Percentiles rank a stretch among this genome's conserved stretches.
Evolutionary conservation across 495 filamentous ascomycete genomes (phyloP).

Genomic region (Penicillium paradoxum): DNA sequence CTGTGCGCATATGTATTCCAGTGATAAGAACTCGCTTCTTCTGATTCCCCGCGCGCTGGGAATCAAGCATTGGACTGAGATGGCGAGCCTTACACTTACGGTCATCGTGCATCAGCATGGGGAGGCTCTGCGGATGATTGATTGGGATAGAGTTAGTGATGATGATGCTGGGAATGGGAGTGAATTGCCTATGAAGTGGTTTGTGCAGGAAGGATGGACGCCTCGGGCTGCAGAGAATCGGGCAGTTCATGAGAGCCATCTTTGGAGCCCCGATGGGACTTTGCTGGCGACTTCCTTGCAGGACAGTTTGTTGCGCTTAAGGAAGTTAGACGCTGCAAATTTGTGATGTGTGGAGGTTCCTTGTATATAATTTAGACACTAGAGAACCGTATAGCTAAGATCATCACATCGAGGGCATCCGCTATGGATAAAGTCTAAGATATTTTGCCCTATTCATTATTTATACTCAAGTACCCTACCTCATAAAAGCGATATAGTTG

Average conservation of each 20-base stretch:
- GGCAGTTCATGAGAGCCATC: conserved; percentile 55
- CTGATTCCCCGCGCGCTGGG: conserved; percentile 57
- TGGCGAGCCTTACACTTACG: conserved; percentile 57
- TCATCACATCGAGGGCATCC: too few relatives aligned
- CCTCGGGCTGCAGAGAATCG: conserved; percentile 52
- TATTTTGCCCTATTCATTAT: too few relatives aligned
- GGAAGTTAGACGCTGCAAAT: conserved; percentile 17
- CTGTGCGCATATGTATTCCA: conserved; percentile 60
- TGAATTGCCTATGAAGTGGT: conserved; percentile 51
- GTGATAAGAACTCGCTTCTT: conserved; percentile 64
- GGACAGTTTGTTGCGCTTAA: conserved; percentile 49
- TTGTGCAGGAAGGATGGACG: conserved; percentile 61
- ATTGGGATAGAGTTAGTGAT: conserved; percentile 18
- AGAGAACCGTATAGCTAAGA: neutral
- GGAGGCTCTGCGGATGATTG: conserved; percentile 37
- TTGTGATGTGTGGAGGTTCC: conserved; percentile 14
- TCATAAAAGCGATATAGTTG: neutral
- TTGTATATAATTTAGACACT: conserved; percentile 1
- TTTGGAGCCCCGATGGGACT: conserved; percentile 59
- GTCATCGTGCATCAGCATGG: conserved; percentile 55
- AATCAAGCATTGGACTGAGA: conserved; percentile 47
- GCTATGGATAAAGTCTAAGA: neutral
- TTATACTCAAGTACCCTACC: neutral
- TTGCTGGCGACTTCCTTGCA: conserved; percentile 60
- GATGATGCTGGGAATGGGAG: conserved; percentile 10